Base-by-base conservation (phyloP, 257 asterid genomes). In the Scutellaria galericulata region DNA sequence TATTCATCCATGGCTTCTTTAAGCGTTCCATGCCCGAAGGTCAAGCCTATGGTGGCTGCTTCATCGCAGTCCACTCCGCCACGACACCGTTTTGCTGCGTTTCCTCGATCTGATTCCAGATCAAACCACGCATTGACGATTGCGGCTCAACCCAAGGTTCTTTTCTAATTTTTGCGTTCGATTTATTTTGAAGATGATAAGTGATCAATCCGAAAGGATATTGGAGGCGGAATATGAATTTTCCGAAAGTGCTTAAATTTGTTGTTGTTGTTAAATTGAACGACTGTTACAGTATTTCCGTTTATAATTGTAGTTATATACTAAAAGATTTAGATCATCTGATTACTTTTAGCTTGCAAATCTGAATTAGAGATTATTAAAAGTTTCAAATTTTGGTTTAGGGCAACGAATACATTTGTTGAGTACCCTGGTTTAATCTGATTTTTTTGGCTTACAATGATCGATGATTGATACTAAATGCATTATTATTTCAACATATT, bases 1-100 rank as follows among this genome's bases (percentile, higher is more conserved):
- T 74, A 15, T 57, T 82, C 62, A 56, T 14, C 83, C 52, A 86
- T 83, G 89, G 85, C 91, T 39, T 86, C 89, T 71, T 80, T 82
- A 67, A 72, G 78, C 64, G 79, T 73, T 46, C 86, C 83, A 27
- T 79, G 79, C 64, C 89, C 85, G 52, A 86, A 82, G 76, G 80
- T 79, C 47, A 58, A 83, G 58, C 79, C 81, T 35, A 50, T 74
- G 45, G 41, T 77, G 45, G 75, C 77, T 50, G 83, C 80, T 67
- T 81, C 89, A 11, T 70, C 81, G 22, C 79, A 80, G 64, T 60
- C 80, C 37, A 51, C 74, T 55, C 80, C 22, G 75, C 64, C 42
- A 68, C 66, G 61, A 55, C 63, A 31, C 50, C 54, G 59, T 64
- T 15, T 22, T 45, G 77, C 79, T 24, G 82, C 81, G 18, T 84